Percentiles rank a stretch among this genome's conserved stretches.
phyloP scores from a whole-genome alignment of 2,329 filamentous ascomycete genomes.

The Pseudogymnoascus sp. region DNA sequence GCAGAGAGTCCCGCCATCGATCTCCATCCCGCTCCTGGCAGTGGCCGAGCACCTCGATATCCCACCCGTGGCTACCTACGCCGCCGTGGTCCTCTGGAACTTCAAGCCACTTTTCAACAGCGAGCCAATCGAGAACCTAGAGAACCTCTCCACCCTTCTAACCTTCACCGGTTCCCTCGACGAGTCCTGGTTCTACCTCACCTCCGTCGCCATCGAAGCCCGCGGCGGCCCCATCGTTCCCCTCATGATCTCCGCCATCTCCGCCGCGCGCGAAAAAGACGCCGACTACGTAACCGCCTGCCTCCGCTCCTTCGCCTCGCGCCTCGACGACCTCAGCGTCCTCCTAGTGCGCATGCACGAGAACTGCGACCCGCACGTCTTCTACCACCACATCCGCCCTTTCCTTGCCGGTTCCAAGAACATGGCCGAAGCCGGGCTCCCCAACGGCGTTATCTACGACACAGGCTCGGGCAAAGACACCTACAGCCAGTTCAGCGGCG shows the following conservation, averaged over 20 bases:
- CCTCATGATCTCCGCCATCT: slow-evolving; percentile 80
- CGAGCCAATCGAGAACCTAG: slow-evolving; percentile 71
- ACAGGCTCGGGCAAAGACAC: slow-evolving; percentile 56
- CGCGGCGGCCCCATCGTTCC: slow-evolving; percentile 80
- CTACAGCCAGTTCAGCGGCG: slow-evolving; percentile 82
- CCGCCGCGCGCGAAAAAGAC: slow-evolving; percentile 65
- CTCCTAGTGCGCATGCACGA: slow-evolving; percentile 88
- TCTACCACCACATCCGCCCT: slow-evolving; percentile 92
- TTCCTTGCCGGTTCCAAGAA: slow-evolving; percentile 96
- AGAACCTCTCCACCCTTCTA: slow-evolving; percentile 78
- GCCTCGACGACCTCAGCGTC: slow-evolving; percentile 71
- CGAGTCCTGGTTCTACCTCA: slow-evolving; percentile 97
- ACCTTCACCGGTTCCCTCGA: slow-evolving; percentile 93
- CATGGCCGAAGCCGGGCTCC: slow-evolving; percentile 88
- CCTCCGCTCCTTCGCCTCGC: slow-evolving; percentile 76
- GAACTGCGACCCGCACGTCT: slow-evolving; percentile 85
- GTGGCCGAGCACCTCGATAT: slow-evolving; percentile 74
- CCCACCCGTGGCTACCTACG: slow-evolving; percentile 88
- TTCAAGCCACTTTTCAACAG: slow-evolving; percentile 84
- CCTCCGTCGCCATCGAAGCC: slow-evolving; percentile 92
- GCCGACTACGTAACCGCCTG: slow-evolving; percentile 63
- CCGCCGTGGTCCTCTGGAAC: slow-evolving; percentile 90
- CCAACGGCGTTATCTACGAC: slow-evolving; percentile 80
- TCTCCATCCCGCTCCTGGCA: slow-evolving; percentile 74
- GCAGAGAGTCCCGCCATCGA: slow-evolving; percentile 60